These are phyloP conservation scores for Ophiostoma sp. DNA, from an alignment of 2,329 filamentous ascomycete species.

Conservation along the genomic window DNA sequence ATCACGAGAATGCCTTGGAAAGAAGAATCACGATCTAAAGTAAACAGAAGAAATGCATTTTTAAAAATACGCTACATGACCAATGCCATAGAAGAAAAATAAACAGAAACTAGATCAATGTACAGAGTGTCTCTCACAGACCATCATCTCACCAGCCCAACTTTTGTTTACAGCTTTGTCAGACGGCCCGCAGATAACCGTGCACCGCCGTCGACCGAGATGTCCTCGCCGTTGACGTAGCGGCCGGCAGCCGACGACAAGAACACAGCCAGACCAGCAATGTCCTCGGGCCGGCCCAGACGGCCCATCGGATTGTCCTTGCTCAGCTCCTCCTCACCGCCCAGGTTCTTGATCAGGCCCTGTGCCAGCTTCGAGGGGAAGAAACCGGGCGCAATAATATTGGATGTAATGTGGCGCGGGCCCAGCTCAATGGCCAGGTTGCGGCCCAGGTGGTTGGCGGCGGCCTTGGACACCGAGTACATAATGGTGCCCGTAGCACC, in stretches of 20 bases:
- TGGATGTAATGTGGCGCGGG: slow-evolving; percentile 63
- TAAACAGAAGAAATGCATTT: neutral
- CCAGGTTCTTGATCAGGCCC: slow-evolving; percentile 61
- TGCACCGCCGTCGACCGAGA: slow-evolving; percentile 40
- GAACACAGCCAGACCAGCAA: slow-evolving; percentile 60
- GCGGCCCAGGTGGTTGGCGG: slow-evolving; percentile 57
- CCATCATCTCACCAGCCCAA: neutral
- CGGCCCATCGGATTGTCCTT: slow-evolving; percentile 55
- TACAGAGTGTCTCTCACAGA: neutral
- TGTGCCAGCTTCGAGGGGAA: slow-evolving; percentile 68
- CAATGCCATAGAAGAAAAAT: slow-evolving; percentile 2
- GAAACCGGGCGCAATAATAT: slow-evolving; percentile 66
- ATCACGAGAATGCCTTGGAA: neutral
- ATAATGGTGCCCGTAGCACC: slow-evolving; percentile 64
- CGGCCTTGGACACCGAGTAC: slow-evolving; percentile 69
- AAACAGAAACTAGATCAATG: neutral
- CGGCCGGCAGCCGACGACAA: slow-evolving; percentile 53
- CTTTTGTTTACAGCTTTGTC: slow-evolving; percentile 33
- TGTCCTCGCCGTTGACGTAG: slow-evolving; percentile 49
- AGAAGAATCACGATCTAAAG: neutral
- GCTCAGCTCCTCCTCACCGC: slow-evolving; percentile 55
- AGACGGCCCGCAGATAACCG: slow-evolving; percentile 36
- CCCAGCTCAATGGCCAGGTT: slow-evolving; percentile 69
- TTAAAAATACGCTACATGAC: neutral
- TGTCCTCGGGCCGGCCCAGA: slow-evolving; percentile 59